phyloP scores from a whole-genome alignment of 345 rosid species.

The Nephelium lappaceum region DNA sequence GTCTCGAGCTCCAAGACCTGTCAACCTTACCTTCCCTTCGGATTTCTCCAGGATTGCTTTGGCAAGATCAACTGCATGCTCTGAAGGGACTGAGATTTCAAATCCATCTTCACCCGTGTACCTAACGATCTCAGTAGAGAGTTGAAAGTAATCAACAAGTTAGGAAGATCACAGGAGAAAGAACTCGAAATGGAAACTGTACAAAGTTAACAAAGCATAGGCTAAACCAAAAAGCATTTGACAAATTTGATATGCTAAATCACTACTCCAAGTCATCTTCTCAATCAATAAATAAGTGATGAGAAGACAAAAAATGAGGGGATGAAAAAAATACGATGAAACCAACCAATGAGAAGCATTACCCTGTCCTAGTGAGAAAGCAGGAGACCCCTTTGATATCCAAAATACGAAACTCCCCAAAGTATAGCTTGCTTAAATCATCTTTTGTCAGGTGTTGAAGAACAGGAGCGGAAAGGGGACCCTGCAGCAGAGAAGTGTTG shows the following conservation, averaged over 20 bases:
- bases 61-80: constrained; percentile 78
- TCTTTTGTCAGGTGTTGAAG: constrained; percentile 90
- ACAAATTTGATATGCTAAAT: neutral
- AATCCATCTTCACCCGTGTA: constrained; percentile 99
- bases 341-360: constrained; percentile 27
- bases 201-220: neutral
- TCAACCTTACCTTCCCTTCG: constrained; percentile 85
- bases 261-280: neutral
- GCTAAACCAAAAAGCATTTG: neutral
- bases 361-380: constrained; percentile 97
- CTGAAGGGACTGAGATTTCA: constrained; percentile 94
- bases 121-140: constrained; percentile 40
- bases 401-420: constrained; percentile 80
- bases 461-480: constrained; percentile 92
- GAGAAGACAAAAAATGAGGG: neutral
- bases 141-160: constrained; percentile 6
- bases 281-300: neutral
- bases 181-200: neutral
- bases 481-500: constrained; percentile 45
- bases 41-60: constrained; percentile 95
- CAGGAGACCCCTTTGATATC: constrained; percentile 82
- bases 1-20: constrained; percentile 96
- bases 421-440: constrained; percentile 89
- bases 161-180: neutral
- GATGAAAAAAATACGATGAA: neutral